Percentiles rank a stretch among this genome's conserved stretches.
Evolutionary conservation across 1,284 basidiomycete species (phyloP).

Genomic region (Ganoderma multipileum): DNA sequence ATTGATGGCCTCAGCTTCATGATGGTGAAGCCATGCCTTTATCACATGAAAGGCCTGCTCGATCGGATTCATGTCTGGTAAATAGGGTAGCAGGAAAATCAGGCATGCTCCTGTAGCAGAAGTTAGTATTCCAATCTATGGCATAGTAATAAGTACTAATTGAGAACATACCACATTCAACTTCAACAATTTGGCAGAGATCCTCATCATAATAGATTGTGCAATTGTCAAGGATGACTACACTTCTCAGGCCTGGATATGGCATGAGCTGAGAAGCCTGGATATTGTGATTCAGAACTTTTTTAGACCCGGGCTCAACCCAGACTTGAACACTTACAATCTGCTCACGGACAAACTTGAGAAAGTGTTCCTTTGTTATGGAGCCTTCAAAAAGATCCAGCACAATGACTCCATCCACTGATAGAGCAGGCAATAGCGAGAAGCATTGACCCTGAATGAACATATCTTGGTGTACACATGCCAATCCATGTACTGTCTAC

Average conservation of each 20-base stretch:
- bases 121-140: no score
- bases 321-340: neutral
- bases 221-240: neutral
- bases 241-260: neutral
- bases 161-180: neutral
- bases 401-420: neutral
- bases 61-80: neutral
- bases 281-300: no score
- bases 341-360: neutral
- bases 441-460: neutral
- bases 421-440: neutral
- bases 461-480: neutral
- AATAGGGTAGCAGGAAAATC: neutral
- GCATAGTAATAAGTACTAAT: no score
- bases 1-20: no score
- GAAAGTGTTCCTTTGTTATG: neutral
- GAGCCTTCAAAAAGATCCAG: neutral
- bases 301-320: no score
- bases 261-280: neutral
- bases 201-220: neutral
- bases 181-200: neutral
- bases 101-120: neutral
- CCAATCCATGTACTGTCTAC: neutral
- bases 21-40: neutral
- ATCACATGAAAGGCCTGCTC: neutral